phyloP scores from a whole-genome alignment of 2,329 filamentous ascomycete genomes.

The Stylonectria norvegica region DNA sequence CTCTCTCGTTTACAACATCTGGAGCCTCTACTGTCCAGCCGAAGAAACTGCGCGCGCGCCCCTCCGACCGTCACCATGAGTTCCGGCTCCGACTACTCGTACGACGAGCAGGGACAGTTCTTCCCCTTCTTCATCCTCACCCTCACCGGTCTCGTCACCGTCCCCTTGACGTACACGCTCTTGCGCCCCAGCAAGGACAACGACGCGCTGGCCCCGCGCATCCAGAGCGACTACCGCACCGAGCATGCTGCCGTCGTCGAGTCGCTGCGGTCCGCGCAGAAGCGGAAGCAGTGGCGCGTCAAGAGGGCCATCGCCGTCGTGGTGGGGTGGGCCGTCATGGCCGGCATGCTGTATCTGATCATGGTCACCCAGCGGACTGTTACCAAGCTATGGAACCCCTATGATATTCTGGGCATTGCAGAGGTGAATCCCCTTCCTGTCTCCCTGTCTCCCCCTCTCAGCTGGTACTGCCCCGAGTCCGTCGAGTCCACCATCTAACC shows the following conservation, averaged over 20 bases:
- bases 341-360: conserved; percentile 89
- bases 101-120: conserved; percentile 96
- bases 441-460: neutral
- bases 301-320: conserved; percentile 78
- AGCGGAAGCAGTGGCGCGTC: conserved; percentile 82
- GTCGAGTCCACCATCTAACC: conserved; percentile 10
- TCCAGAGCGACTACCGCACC: conserved; percentile 76
- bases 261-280: conserved; percentile 77
- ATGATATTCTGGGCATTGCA: conserved; percentile 85
- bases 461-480: neutral
- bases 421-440: conserved; percentile 54
- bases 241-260: conserved; percentile 82
- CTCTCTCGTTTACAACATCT: conserved; percentile 12
- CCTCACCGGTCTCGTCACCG: conserved; percentile 78
- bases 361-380: conserved; percentile 67
- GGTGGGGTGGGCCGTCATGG: conserved; percentile 78
- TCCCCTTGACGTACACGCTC: conserved; percentile 86
- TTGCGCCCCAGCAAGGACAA: conserved; percentile 73
- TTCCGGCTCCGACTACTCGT: conserved; percentile 92
- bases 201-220: conserved; percentile 76
- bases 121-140: conserved; percentile 99
- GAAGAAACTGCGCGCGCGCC: conserved; percentile 36
- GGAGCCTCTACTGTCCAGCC: no score
- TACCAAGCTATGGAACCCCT: conserved; percentile 91
- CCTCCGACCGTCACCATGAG: conserved; percentile 65